These are phyloP conservation scores for Boletellus ananas DNA, from an alignment of 768 basidiomycete species.

Conservation along the genomic window DNA sequence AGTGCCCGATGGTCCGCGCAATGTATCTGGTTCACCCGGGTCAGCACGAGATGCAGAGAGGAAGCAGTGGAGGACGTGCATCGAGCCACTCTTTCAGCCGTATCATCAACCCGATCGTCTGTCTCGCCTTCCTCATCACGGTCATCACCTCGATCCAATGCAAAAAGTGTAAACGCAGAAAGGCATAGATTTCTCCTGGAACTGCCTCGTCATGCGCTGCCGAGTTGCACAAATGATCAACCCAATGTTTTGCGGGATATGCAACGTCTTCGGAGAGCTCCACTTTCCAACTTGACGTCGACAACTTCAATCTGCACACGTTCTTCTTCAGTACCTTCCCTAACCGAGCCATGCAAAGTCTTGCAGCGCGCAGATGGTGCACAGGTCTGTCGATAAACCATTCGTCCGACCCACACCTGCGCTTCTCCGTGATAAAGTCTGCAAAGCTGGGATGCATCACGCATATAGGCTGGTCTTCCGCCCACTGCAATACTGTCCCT, in stretches of 20 bases:
- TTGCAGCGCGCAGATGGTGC: constrained; percentile 22
- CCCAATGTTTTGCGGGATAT: too few relatives aligned
- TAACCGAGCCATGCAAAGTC: constrained; percentile 22
- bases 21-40: constrained; percentile 8
- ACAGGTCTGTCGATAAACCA: constrained; percentile 28
- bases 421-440: too few relatives aligned
- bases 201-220: too few relatives aligned
- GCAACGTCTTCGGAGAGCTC: too few relatives aligned
- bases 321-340: constrained; percentile 22
- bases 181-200: too few relatives aligned
- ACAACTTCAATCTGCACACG: constrained; percentile 21
- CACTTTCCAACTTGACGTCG: too few relatives aligned
- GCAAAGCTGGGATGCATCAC: too few relatives aligned
- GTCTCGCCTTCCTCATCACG: constrained; percentile 29
- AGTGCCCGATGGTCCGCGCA: too few relatives aligned
- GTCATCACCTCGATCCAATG: constrained; percentile 35
- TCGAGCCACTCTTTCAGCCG: constrained; percentile 26
- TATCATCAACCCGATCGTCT: constrained; percentile 27
- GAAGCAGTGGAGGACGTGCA: constrained; percentile 13
- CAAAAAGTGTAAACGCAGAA: constrained; percentile 25
- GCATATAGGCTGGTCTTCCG: too few relatives aligned
- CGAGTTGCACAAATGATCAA: too few relatives aligned
- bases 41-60: not conserved
- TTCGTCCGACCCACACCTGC: constrained; percentile 26
- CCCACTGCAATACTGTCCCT: too few relatives aligned